Evolutionary conservation across 169 alveolate species (phyloP).

Genomic region (Plasmodium blacklocki): DNA sequence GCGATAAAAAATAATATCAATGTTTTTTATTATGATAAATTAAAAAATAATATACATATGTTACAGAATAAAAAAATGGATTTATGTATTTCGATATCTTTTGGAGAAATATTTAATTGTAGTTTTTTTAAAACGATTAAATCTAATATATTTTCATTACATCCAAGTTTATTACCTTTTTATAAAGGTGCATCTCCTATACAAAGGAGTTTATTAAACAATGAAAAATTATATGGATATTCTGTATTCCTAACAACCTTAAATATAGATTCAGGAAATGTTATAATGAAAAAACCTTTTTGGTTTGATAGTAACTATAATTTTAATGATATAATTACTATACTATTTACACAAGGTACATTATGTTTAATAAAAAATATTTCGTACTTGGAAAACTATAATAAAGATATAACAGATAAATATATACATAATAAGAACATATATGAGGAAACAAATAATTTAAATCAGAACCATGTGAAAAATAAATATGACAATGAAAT

Average conservation of each 20-base stretch:
- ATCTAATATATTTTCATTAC: slow-evolving; percentile 56
- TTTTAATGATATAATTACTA: slow-evolving; percentile 68
- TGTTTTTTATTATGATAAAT: slow-evolving; percentile 58
- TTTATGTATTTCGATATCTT: slow-evolving; percentile 48
- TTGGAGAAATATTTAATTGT: slow-evolving; percentile 67
- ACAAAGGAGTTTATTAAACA: slow-evolving; percentile 73
- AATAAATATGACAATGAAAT: no score
- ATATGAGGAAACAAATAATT: no score
- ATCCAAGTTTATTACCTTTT: slow-evolving; percentile 67
- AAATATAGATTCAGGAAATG: slow-evolving; percentile 34
- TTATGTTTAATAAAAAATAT: slow-evolving; percentile 36
- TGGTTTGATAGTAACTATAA: slow-evolving; percentile 20
- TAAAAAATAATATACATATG: slow-evolving; percentile 43
- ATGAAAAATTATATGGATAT: slow-evolving; percentile 53
- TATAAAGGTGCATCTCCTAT: slow-evolving; percentile 70
- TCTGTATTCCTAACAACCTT: slow-evolving; percentile 43
- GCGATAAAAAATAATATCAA: slow-evolving; percentile 32
- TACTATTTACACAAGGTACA: slow-evolving; percentile 49
- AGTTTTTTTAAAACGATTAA: slow-evolving; percentile 37
- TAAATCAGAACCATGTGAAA: no score
- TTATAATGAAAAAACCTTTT: slow-evolving; percentile 37
- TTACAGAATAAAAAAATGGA: slow-evolving; percentile 44
- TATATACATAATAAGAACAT: no score
- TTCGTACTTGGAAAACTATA: slow-evolving; percentile 26
- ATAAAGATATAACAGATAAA: neutral